Conservation (phyloP, 371 early-diverging fungal species). For the Syncephalastrum contaminatum region DNA sequence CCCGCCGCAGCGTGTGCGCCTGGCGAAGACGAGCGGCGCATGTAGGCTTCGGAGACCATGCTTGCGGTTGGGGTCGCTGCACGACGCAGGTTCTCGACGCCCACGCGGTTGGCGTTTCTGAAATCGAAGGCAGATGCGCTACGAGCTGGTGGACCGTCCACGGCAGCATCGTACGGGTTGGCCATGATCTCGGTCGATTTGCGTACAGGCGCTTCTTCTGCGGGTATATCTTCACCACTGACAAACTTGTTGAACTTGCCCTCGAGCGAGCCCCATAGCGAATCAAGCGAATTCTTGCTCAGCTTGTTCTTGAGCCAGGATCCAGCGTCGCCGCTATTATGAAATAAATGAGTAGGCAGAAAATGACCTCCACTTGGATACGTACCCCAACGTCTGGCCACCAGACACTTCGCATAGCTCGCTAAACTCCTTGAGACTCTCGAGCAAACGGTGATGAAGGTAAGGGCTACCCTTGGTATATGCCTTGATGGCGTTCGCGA, state of each 20-base stretch:
- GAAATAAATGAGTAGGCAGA: constrained; percentile 10
- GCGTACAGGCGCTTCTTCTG: constrained; percentile 32
- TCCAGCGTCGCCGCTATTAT: constrained; percentile 29
- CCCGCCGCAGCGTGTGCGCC: constrained; percentile 9
- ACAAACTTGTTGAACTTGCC: constrained; percentile 73
- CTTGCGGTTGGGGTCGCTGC: constrained; percentile 24
- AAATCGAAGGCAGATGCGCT: constrained; percentile 33
- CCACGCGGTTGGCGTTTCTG: constrained; percentile 17
- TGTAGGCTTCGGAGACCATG: constrained; percentile 16
- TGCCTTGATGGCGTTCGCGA: constrained; percentile 71
- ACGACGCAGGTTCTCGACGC: constrained; percentile 20
- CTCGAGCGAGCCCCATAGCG: constrained; percentile 68
- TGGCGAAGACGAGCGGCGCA: constrained; percentile 12
- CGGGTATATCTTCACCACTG: constrained; percentile 57
- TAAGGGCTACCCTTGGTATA: constrained; percentile 76
- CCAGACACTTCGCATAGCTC: constrained; percentile 43
- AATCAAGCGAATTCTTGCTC: constrained; percentile 61
- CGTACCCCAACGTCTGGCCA: constrained; percentile 46
- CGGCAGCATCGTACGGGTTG: constrained; percentile 13
- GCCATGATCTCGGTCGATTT: constrained; percentile 53
- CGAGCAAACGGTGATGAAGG: constrained; percentile 67
- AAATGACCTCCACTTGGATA: neutral
- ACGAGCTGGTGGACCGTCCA: constrained; percentile 22
- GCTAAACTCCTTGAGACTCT: constrained; percentile 56
- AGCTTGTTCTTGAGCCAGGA: constrained; percentile 62